Conservation (phyloP, 1,284 basidiomycete genomes). For the Rhodotorula sp. region DNA sequence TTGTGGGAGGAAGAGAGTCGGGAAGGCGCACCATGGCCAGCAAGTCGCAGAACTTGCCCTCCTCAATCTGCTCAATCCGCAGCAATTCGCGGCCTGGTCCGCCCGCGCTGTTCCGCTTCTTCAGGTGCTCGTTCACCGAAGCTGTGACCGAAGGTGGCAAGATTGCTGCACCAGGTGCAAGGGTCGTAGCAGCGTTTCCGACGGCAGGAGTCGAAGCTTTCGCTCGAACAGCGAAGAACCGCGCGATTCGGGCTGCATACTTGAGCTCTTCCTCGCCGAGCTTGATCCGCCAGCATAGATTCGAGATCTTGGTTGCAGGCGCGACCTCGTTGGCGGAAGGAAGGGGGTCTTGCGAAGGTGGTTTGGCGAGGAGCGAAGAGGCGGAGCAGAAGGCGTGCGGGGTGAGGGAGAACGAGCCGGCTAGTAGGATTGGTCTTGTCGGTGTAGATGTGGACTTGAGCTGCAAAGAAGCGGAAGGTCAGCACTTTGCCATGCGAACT, state of each 20-base stretch:
- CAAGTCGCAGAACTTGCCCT: slow-evolving; percentile 14
- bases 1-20: not conserved
- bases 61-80: not conserved
- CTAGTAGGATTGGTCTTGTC: not conserved
- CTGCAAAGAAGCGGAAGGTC: not conserved
- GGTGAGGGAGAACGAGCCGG: not conserved
- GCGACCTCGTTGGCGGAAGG: not conserved
- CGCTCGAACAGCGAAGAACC: not conserved
- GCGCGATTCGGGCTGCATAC: slow-evolving; percentile 1
- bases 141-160: too few species aligned
- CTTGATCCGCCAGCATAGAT: not conserved
- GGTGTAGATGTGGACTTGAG: not conserved
- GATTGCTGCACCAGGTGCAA: too few species aligned
- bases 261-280: slow-evolving; percentile 1
- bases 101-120: too few species aligned
- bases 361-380: not conserved
- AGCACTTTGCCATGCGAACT: not conserved
- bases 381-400: not conserved
- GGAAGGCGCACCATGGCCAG: slow-evolving; percentile 9
- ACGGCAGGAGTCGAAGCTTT: not conserved
- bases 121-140: not conserved
- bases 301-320: not conserved
- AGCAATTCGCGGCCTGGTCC: not conserved
- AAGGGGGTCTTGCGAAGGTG: not conserved
- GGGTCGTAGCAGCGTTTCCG: too few species aligned